phyloP scores from a whole-genome alignment of 2,329 filamentous ascomycete genomes.

The Coleophoma crateriformis region DNA sequence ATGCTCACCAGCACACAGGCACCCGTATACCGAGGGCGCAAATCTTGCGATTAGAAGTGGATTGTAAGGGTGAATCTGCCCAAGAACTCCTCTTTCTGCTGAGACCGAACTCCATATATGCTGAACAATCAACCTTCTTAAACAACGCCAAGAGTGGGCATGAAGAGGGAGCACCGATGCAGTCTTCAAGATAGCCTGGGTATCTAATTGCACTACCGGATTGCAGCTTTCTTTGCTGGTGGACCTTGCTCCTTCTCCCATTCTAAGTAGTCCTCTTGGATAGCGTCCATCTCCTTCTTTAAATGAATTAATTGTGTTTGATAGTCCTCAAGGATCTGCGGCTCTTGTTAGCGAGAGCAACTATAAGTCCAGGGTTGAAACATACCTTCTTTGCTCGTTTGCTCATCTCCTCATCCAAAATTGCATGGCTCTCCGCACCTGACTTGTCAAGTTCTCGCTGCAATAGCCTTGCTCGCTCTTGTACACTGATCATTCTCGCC shows the following conservation, averaged over 20 bases:
- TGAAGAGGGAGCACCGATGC: too few relatives aligned
- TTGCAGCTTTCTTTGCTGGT: slow-evolving; percentile 4
- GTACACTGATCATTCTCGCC: slow-evolving; percentile 71
- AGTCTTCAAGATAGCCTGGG: too few relatives aligned
- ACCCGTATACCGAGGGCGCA: too few relatives aligned
- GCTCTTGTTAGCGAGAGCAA: slow-evolving; percentile 10
- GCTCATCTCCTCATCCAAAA: slow-evolving; percentile 65
- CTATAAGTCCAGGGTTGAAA: slow-evolving; percentile 11
- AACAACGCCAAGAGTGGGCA: too few relatives aligned
- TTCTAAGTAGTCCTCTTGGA: slow-evolving; percentile 45
- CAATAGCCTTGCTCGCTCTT: slow-evolving; percentile 66
- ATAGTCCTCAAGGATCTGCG: slow-evolving; percentile 72
- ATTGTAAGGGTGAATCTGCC: too few relatives aligned
- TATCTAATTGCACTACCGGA: background rate
- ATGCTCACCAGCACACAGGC: too few relatives aligned
- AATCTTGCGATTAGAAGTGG: too few relatives aligned
- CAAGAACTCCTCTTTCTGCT: too few relatives aligned
- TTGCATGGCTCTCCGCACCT: slow-evolving; percentile 47
- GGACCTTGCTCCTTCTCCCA: slow-evolving; percentile 39
- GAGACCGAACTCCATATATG: too few relatives aligned
- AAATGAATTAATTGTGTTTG: slow-evolving; percentile 74
- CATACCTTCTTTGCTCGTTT: slow-evolving; percentile 69
- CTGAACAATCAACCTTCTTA: too few relatives aligned
- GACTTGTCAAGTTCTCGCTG: slow-evolving; percentile 70
- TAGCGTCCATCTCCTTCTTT: slow-evolving; percentile 54